Evolutionary conservation across 805 yeast genomes (phyloP).

Genomic region (Blastobotrys attinorum): DNA sequence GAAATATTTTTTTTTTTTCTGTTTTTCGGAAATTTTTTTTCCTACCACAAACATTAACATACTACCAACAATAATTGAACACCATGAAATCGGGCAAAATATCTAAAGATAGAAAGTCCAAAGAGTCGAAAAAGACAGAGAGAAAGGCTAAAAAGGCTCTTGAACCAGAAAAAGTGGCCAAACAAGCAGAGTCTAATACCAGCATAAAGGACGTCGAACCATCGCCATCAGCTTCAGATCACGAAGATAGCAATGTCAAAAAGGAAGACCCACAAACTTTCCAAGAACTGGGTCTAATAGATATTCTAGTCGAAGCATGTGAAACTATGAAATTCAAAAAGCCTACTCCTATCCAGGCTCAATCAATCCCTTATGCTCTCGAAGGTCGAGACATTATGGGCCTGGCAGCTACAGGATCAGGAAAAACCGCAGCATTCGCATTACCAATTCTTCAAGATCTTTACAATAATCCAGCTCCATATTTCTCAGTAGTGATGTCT

Average conservation of each 20-base stretch:
- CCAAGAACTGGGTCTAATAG: constrained; percentile 30
- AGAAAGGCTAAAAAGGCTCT: constrained; percentile 5
- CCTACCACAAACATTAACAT: background rate
- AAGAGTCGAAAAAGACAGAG: background rate
- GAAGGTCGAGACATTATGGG: constrained; percentile 92
- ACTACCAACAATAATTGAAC: background rate
- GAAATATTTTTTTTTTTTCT: too few species aligned
- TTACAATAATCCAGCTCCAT: constrained; percentile 83
- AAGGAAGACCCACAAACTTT: constrained; percentile 21
- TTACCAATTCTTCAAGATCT: constrained; percentile 86
- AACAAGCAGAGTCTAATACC: constrained; percentile 3
- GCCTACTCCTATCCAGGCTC: constrained; percentile 93
- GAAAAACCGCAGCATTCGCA: constrained; percentile 98
- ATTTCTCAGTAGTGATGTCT: constrained; percentile 79
- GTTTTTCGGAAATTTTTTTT: too few species aligned
- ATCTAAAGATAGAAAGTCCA: background rate
- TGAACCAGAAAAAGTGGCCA: constrained; percentile 7
- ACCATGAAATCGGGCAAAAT: background rate
- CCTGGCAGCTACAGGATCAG: constrained; percentile 95
- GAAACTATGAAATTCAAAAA: constrained; percentile 61
- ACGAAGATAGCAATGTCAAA: constrained; percentile 6
- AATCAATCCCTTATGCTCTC: constrained; percentile 84
- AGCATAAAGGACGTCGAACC: constrained; percentile 9
- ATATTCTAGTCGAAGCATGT: constrained; percentile 62
- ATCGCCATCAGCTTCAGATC: background rate